Evolutionary conservation across 805 yeast genomes (phyloP).

Genomic region (Nakazawaea ishiwadae): DNA sequence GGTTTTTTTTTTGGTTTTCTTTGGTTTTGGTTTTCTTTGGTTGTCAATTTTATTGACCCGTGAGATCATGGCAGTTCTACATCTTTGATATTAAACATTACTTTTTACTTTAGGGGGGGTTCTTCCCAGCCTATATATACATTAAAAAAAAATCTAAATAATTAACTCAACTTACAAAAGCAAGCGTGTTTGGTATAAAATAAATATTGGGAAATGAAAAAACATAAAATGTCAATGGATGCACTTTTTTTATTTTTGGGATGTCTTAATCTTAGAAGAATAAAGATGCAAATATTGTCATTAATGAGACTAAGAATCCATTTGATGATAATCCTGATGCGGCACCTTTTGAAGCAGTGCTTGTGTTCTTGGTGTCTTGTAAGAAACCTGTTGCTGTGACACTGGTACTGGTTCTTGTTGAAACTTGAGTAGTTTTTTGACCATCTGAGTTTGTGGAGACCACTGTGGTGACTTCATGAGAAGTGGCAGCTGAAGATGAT

Average conservation of each 20-base stretch:
- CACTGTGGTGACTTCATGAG: conserved; percentile 1
- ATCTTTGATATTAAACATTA: too few species aligned
- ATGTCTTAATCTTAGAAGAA: too few species aligned
- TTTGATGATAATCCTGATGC: background rate
- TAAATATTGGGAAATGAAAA: too few species aligned
- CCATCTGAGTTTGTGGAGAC: conserved; percentile 7
- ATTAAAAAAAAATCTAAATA: too few species aligned
- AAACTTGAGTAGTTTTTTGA: conserved; percentile 15
- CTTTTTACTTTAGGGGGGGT: too few species aligned
- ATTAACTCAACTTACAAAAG: too few species aligned
- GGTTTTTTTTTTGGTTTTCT: background rate
- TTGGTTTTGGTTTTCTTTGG: background rate
- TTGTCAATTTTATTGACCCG: conserved; percentile 1
- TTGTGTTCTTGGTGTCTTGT: conserved; percentile 23
- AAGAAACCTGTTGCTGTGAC: conserved; percentile 27
- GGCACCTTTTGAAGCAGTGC: conserved; percentile 15
- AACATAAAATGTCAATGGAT: conserved; percentile 2
- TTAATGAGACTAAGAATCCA: background rate
- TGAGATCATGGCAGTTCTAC: too few species aligned
- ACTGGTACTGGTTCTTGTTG: conserved; percentile 8
- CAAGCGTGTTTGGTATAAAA: too few species aligned
- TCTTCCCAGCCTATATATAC: too few species aligned
- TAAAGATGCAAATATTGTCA: background rate
- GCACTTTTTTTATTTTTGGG: background rate
- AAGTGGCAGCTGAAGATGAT: background rate